These are phyloP conservation scores for Dactylellina haptotyla DNA, from an alignment of 2,329 filamentous ascomycete species.

Conservation along the genomic window DNA sequence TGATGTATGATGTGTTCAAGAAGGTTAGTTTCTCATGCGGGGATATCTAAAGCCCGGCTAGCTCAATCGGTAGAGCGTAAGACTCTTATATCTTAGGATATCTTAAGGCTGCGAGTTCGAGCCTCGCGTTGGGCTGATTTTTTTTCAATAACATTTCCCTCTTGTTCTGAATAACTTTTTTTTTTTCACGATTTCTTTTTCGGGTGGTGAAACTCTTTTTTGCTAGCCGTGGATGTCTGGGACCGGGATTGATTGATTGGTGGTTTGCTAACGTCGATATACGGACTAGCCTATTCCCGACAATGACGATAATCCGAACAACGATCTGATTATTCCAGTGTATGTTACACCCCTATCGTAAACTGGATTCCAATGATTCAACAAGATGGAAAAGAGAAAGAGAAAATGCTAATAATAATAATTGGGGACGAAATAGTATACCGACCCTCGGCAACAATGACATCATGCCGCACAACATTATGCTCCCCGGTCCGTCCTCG, in stretches of 20 bases:
- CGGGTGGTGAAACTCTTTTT: no score
- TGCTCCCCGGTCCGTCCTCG: slow-evolving; percentile 82
- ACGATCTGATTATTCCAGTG: slow-evolving; percentile 74
- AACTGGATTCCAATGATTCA: neutral
- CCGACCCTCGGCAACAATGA: slow-evolving; percentile 98
- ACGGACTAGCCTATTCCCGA: slow-evolving; percentile 53
- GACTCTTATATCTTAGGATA: no score
- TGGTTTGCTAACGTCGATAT: slow-evolving; percentile 12
- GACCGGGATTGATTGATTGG: neutral
- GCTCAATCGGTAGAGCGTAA: slow-evolving; percentile 79
- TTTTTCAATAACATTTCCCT: neutral
- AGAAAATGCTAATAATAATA: neutral
- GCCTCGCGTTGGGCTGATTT: no score
- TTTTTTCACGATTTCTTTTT: no score
- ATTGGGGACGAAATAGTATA: slow-evolving; percentile 71
- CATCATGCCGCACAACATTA: slow-evolving; percentile 94
- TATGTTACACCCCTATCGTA: neutral
- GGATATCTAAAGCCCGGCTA: slow-evolving; percentile 63
- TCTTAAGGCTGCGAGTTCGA: no score
- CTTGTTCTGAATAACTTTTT: no score
- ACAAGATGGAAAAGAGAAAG: neutral
- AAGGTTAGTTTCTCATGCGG: slow-evolving; percentile 59
- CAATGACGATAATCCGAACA: slow-evolving; percentile 65
- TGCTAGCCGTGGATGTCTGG: neutral
- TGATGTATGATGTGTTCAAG: slow-evolving; percentile 79